These are phyloP conservation scores for Xylaria multiplex DNA, from an alignment of 2,329 filamentous ascomycete species.

Conservation along the genomic window DNA sequence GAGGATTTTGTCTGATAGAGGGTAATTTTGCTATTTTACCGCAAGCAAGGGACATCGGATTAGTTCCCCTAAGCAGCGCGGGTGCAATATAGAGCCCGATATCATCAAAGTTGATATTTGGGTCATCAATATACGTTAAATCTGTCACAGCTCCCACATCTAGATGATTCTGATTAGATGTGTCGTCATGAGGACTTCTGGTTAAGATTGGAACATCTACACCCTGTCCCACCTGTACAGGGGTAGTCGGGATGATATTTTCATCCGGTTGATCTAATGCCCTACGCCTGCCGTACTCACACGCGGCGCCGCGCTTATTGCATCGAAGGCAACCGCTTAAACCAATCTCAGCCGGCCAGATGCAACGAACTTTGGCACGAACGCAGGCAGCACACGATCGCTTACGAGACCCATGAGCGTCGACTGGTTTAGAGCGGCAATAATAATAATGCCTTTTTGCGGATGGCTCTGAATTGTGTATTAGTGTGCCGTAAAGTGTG, in stretches of 20 bases:
- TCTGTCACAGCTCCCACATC: constrained; percentile 1
- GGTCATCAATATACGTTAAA: not conserved
- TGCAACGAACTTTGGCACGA: constrained; percentile 23
- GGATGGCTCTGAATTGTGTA: constrained; percentile 5
- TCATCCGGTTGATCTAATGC: not conserved
- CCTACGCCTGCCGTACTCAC: constrained; percentile 9
- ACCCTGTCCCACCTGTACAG: not conserved
- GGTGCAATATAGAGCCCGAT: not conserved
- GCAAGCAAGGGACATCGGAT: constrained; percentile 16
- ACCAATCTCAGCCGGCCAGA: constrained; percentile 2
- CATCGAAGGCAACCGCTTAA: constrained; percentile 5
- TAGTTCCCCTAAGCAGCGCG: not conserved
- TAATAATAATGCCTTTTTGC: constrained; percentile 24
- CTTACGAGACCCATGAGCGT: constrained; percentile 19
- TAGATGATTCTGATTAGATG: not conserved
- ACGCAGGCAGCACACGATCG: constrained; percentile 15
- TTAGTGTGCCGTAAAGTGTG: not conserved
- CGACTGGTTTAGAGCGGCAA: constrained; percentile 20
- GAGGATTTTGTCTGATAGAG: not conserved
- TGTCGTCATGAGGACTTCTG: not conserved
- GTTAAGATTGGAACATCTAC: not conserved
- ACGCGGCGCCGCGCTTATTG: constrained; percentile 7
- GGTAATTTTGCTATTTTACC: not conserved
- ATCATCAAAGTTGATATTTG: constrained; percentile 8
- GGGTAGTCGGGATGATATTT: not conserved